A percentile compares a stretch with the other conserved stretches of the same genome.
phyloP scores from a whole-genome alignment of 208 protist genomes.

The Crithidia mellificae region DNA sequence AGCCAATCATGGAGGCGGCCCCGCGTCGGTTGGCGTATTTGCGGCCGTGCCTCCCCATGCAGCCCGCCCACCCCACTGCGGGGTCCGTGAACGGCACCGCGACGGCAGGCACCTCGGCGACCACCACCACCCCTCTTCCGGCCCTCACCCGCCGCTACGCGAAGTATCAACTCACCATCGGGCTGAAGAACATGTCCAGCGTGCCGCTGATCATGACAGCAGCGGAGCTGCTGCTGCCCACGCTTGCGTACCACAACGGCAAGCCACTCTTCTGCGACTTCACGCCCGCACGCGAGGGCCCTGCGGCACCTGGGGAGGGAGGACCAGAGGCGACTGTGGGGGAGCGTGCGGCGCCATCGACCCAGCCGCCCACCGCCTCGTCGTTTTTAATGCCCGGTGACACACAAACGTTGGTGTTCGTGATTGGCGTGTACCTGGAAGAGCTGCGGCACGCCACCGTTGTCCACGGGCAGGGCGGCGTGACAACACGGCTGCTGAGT shows the following conservation, averaged over 20 bases:
- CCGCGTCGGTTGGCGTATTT: slow-evolving; percentile 35
- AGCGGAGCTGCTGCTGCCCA: slow-evolving; percentile 14
- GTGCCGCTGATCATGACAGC: slow-evolving; percentile 31
- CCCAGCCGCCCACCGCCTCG: too few species aligned
- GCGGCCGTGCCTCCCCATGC: background rate
- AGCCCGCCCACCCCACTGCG: too few species aligned
- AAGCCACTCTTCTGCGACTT: slow-evolving; percentile 14
- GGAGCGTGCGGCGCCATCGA: too few species aligned
- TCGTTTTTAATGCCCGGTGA: slow-evolving; percentile 42
- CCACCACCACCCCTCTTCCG: too few species aligned
- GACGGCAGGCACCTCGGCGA: background rate
- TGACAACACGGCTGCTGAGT: slow-evolving; percentile 15
- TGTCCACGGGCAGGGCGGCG: slow-evolving; percentile 23
- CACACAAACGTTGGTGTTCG: slow-evolving; percentile 37
- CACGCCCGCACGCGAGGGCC: too few species aligned
- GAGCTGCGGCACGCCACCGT: slow-evolving; percentile 37
- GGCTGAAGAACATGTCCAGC: slow-evolving; percentile 51
- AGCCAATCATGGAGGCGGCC: slow-evolving; percentile 43
- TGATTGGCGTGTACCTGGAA: slow-evolving; percentile 34
- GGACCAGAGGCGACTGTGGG: too few species aligned
- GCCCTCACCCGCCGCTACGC: too few species aligned
- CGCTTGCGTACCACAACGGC: slow-evolving; percentile 18
- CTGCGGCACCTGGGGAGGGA: too few species aligned
- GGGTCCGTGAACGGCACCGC: background rate
- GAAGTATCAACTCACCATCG: slow-evolving; percentile 42